Evolutionary conservation across 2,329 filamentous ascomycete species (phyloP).

Genomic region (Cladosporium sp.): DNA sequence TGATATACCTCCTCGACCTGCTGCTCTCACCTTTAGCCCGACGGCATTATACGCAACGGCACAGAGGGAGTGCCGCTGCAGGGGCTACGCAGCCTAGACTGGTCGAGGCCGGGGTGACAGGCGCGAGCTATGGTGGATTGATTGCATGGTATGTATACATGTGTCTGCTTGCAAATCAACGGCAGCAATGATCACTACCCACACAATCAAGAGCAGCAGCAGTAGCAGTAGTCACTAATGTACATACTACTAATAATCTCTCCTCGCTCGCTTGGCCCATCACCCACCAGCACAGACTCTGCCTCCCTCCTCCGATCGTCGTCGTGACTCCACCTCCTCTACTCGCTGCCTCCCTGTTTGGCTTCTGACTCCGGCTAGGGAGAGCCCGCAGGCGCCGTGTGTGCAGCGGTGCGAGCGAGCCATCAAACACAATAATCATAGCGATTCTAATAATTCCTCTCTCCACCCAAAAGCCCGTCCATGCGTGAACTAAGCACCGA

Average conservation of each 20-base stretch:
- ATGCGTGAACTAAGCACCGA: slow-evolving; percentile 10
- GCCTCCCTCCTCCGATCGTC: slow-evolving; percentile 5
- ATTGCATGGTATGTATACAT: not conserved
- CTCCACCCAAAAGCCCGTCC: not conserved
- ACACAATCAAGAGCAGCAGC: not conserved
- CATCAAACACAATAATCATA: slow-evolving; percentile 1
- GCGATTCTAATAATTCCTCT: not conserved
- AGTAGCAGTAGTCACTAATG: not conserved
- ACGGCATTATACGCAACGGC: not conserved
- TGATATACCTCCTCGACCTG: not conserved
- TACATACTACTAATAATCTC: not conserved
- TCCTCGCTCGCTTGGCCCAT: slow-evolving; percentile 1
- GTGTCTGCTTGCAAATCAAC: not conserved
- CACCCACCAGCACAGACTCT: not conserved
- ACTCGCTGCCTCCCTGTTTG: slow-evolving; percentile 8
- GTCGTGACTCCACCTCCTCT: slow-evolving; percentile 7
- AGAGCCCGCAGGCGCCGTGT: slow-evolving; percentile 9
- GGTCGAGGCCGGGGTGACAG: not conserved
- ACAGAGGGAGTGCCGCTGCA: slow-evolving; percentile 4
- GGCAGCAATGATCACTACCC: not conserved
- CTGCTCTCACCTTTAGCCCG: not conserved
- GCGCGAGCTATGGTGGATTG: not conserved
- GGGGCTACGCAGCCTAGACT: not conserved
- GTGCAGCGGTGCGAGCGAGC: not conserved
- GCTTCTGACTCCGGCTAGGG: slow-evolving; percentile 10